Conservation (phyloP, 176 grass and related monocot species). For the Miscanthus lutarioriparius region DNA sequence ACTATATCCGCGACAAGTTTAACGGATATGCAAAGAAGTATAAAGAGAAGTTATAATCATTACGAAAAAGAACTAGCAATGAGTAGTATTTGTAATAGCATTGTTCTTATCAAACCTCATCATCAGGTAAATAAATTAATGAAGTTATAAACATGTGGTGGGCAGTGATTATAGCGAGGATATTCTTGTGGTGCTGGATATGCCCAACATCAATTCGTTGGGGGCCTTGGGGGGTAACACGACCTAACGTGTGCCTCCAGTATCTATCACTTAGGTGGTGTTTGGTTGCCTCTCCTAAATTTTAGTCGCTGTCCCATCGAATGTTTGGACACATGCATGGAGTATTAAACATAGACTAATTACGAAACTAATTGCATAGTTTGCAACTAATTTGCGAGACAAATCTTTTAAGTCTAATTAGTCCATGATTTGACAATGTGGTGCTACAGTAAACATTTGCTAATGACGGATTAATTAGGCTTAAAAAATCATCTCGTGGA, state of each 20-base stretch:
- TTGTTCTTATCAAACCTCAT: background rate
- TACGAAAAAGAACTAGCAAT: background rate
- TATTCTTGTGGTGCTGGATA: background rate
- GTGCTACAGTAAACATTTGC: too few species aligned
- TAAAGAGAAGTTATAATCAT: background rate
- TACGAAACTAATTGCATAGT: too few species aligned
- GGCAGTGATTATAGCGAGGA: background rate
- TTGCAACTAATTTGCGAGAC: too few species aligned
- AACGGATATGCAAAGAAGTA: background rate
- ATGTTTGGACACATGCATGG: too few species aligned
- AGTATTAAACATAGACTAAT: too few species aligned
- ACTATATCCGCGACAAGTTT: background rate
- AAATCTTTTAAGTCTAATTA: too few species aligned
- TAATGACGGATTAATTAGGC: too few species aligned
- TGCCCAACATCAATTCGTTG: background rate
- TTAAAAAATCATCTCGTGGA: too few species aligned
- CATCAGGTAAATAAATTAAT: background rate
- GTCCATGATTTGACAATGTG: too few species aligned
- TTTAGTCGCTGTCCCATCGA: too few species aligned
- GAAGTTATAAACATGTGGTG: background rate
- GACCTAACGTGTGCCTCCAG: background rate
- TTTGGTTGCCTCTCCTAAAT: too few species aligned
- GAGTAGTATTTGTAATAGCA: background rate
- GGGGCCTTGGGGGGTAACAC: background rate
- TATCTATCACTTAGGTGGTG: too few species aligned